phyloP scores from a whole-genome alignment of 2,329 filamentous ascomycete genomes.

The Sarocladium kiliense region DNA sequence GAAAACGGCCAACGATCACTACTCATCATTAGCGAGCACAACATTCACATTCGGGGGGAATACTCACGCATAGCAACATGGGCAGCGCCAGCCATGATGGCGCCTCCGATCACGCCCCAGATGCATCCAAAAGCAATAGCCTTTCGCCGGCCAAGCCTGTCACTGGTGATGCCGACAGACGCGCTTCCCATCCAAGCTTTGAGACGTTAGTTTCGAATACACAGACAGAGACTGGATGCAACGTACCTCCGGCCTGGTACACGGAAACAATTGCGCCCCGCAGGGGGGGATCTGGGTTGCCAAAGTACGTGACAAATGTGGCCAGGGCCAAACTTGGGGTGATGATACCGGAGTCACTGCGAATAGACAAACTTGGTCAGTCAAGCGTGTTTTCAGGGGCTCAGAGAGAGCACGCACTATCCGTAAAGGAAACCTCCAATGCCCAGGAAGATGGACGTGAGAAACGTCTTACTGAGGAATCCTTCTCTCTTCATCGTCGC shows the following conservation, averaged over 20 bases:
- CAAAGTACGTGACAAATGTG: constrained; percentile 30
- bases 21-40: not conserved
- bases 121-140: constrained; percentile 35
- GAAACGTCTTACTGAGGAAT: constrained; percentile 32
- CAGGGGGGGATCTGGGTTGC: constrained; percentile 26
- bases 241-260: constrained; percentile 32
- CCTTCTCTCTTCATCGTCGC: constrained; percentile 20
- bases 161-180: constrained; percentile 32
- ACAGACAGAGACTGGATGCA: not conserved
- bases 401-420: constrained; percentile 21
- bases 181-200: constrained; percentile 34
- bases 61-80: constrained; percentile 35
- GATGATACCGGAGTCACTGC: constrained; percentile 36
- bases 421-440: constrained; percentile 36
- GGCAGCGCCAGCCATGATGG: constrained; percentile 33
- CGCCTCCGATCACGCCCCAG: constrained; percentile 32
- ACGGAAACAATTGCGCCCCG: constrained; percentile 34
- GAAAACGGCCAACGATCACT: constrained; percentile 32
- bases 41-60: not conserved
- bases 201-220: not conserved
- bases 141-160: constrained; percentile 29
- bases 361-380: not conserved
- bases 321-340: constrained; percentile 32
- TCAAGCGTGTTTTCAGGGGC: not conserved
- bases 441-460: constrained; percentile 32